A percentile compares a stretch with the other conserved stretches of the same genome.
Conservation (phyloP, 331 rosid species). For the Quercus lobata region DNA sequence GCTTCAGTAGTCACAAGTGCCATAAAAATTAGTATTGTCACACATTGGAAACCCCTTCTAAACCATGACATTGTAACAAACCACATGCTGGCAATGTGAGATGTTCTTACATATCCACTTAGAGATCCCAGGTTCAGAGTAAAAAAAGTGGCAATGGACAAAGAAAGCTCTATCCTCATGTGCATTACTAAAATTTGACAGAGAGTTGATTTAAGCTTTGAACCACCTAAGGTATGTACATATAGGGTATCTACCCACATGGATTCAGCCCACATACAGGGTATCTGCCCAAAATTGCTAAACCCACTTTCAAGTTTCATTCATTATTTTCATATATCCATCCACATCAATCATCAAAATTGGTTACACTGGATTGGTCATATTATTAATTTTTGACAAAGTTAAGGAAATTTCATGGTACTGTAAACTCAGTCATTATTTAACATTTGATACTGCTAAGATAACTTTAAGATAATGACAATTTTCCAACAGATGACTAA, state of each 20-base stretch:
- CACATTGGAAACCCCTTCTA: neutral
- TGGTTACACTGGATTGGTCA: too few relatives aligned
- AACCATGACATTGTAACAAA: constrained; percentile 8
- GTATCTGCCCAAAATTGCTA: neutral
- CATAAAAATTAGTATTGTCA: constrained; percentile 2
- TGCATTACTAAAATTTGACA: neutral
- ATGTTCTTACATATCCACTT: neutral
- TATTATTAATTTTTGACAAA: neutral
- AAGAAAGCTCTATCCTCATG: neutral
- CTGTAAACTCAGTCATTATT: neutral
- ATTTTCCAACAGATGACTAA: too few relatives aligned
- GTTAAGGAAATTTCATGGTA: neutral
- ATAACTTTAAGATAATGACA: neutral
- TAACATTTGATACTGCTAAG: too few relatives aligned
- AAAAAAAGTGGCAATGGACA: neutral
- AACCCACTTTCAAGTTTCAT: neutral
- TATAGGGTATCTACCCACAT: neutral
- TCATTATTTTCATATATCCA: too few relatives aligned
- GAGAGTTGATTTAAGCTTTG: neutral
- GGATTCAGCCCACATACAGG: neutral
- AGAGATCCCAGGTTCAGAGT: neutral
- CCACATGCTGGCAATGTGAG: neutral
- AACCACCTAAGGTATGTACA: neutral
- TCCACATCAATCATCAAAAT: too few relatives aligned
- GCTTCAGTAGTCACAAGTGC: neutral